These are phyloP conservation scores for Didymella segeticola DNA, from an alignment of 2,329 filamentous ascomycete genomes.

Conservation along the genomic window DNA sequence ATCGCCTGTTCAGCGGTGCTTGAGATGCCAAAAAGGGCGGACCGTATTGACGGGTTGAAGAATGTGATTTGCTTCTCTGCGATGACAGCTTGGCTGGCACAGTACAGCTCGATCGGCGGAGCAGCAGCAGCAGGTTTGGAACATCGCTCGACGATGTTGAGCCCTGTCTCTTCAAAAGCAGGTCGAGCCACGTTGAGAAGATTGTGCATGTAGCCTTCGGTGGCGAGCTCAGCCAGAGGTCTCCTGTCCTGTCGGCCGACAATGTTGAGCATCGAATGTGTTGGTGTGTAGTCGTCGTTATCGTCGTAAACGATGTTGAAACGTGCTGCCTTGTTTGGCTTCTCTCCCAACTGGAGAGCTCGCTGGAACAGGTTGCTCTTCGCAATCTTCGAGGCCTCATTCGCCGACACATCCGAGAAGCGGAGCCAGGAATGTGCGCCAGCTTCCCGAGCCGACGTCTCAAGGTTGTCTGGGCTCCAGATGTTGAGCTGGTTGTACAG, in stretches of 20 bases:
- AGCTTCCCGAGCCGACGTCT: slow-evolving; percentile 64
- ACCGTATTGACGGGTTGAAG: slow-evolving; percentile 80
- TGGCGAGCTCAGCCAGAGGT: slow-evolving; percentile 72
- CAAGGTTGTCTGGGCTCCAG: slow-evolving; percentile 81
- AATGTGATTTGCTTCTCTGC: slow-evolving; percentile 74
- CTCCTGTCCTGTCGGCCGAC: slow-evolving; percentile 70
- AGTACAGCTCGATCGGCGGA: slow-evolving; percentile 82
- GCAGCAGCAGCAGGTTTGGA: slow-evolving; percentile 80
- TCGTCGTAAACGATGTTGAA: slow-evolving; percentile 72
- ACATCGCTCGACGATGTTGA: slow-evolving; percentile 81
- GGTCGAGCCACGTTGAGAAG: slow-evolving; percentile 79
- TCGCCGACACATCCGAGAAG: slow-evolving; percentile 78
- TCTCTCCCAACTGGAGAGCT: slow-evolving; percentile 64
- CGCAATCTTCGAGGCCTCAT: slow-evolving; percentile 74
- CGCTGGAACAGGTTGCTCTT: slow-evolving; percentile 76
- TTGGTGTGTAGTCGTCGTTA: slow-evolving; percentile 70
- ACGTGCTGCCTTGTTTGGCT: slow-evolving; percentile 65
- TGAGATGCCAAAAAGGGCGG: slow-evolving; percentile 72
- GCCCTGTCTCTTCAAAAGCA: slow-evolving; percentile 71
- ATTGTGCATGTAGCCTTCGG: slow-evolving; percentile 73
- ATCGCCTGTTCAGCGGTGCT: slow-evolving; percentile 73
- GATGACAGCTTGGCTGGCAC: slow-evolving; percentile 68
- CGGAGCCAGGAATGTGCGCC: slow-evolving; percentile 87
- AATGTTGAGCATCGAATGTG: slow-evolving; percentile 83
- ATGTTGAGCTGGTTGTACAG: slow-evolving; percentile 86